Evolutionary conservation across 2,329 filamentous ascomycete species (phyloP).

Genomic region (Colletotrichum siamense): DNA sequence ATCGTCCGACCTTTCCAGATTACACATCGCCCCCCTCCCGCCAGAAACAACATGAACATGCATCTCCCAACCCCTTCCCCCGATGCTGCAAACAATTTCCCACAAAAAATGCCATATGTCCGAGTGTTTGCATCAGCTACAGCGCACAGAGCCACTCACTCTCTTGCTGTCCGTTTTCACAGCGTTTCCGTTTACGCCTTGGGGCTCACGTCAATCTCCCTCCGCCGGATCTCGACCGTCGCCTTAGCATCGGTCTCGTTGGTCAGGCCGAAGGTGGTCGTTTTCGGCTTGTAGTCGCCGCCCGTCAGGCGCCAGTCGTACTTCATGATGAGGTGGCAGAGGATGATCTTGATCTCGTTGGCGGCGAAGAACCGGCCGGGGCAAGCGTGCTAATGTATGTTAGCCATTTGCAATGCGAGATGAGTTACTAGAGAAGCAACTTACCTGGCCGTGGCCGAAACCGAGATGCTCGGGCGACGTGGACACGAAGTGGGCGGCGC

Average conservation of each 20-base stretch:
- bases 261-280: constrained; percentile 2
- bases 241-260: constrained; percentile 16
- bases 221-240: constrained; percentile 15
- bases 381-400: constrained; percentile 35
- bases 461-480: constrained; percentile 30
- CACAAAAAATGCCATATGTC: background rate
- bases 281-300: background rate
- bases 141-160: background rate
- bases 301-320: constrained; percentile 30
- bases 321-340: constrained; percentile 34
- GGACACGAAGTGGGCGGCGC: constrained; percentile 33
- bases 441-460: constrained; percentile 38
- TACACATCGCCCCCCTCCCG: background rate
- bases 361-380: constrained; percentile 43
- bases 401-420: background rate
- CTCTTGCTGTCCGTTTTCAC: background rate
- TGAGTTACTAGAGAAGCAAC: background rate
- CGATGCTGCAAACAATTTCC: background rate
- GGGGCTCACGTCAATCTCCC: constrained; percentile 3
- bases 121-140: background rate
- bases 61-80: background rate
- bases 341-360: constrained; percentile 40
- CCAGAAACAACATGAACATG: background rate
- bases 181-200: background rate
- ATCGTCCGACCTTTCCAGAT: background rate